Evolutionary conservation across 1,284 basidiomycete genomes (phyloP), one percentile per base, ranked within the genome.

Genomic region (Rhodotorula glutinis): DNA sequence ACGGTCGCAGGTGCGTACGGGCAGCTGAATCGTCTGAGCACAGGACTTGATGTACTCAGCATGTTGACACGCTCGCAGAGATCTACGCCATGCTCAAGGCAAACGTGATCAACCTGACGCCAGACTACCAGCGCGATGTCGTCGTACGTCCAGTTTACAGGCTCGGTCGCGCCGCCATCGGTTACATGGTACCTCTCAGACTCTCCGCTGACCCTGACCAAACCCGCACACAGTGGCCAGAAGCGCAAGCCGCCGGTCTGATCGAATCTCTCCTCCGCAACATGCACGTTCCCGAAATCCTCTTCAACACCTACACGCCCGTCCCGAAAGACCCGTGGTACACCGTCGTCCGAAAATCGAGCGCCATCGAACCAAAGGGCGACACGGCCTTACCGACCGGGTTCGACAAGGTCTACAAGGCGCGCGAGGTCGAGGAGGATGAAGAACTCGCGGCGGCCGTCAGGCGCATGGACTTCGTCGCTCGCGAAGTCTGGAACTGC

Each of bases 271-370:
- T 67, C 41, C 46, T 63, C 23, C 57, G 49, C 53, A 63, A 63
- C 66, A 59, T 60, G 47, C 61, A 63, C 54, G 49, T 67, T 19
- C 66, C 66, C 25, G 53, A 58, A n/a, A 33, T 67, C 19, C 62
- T 63, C 17, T 67, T 67, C 66, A 67, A 63, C 51, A 30, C 63
- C 21, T 60, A 60, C 27, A 38, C 33, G 17, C 61, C 61, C 40
- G 41, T 8, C 4, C 44, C 60, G 13, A 14, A 40, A 40, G 43
- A 57, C 47, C 11, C 19, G 58, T 44, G 29, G 40, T 53, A 53
- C 55, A 27, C 13, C 40, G 25, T 11, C 41, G 21, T 41, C 55
- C 21, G 4, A 2, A 21, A 38, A 27, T 46, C 57, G 46, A 27
- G 51, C 30, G 52, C 33, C 23, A 30, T 49, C 47, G 16, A 21